Base-by-base conservation (phyloP, 805 yeast genomes). In the Ogataea polymorpha region DNA sequence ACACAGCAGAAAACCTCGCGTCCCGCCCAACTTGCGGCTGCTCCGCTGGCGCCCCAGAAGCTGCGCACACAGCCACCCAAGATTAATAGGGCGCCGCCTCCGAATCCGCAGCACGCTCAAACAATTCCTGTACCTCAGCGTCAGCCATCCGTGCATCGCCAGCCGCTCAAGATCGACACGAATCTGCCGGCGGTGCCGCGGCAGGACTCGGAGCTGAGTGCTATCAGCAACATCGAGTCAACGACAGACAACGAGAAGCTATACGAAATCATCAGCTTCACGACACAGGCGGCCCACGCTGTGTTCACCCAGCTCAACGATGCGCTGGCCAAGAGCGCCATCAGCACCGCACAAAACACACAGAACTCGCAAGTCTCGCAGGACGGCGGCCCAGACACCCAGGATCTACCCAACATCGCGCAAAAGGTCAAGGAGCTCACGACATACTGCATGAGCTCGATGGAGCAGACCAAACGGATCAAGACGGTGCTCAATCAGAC, bases 391-490 rank as follows among this genome's bases (percentile, higher is more conserved):
- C 15, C 59, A 54, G 42, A 59, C 59, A 20, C 67, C 65, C 17
- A 62, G 58, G 36, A 39, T 20, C 37, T 41, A 18, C 34, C 45
- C 20, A 56, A 61, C 5, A 72, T 80, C 24, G 80, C 86, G 1
- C 56, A 72, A 5, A 83, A 82, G 51, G 83, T 88, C 23, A 80
- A 81, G 50, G 96, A 88, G 35, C 68, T 90, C 35, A 82, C 95
- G 0, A 72, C 70, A 33, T 83, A 86, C 10, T 88, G 96, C 58
- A 77, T 85, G 41, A 68, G 79, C 14, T 86, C 96, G 1, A 81
- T 85, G 75, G 96, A 87, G n/a, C 75, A 84, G 30, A 85, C 95
- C 8, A 80, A 82, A 48, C 66, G 80, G 43, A 71, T 87, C 35
- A 75, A 75, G 44, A 66, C 66, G 11, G 74, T 80, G 39, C 66